These are phyloP conservation scores for Meyerozyma carpophila DNA, from an alignment of 1,139 yeast species.

Conservation along the genomic window DNA sequence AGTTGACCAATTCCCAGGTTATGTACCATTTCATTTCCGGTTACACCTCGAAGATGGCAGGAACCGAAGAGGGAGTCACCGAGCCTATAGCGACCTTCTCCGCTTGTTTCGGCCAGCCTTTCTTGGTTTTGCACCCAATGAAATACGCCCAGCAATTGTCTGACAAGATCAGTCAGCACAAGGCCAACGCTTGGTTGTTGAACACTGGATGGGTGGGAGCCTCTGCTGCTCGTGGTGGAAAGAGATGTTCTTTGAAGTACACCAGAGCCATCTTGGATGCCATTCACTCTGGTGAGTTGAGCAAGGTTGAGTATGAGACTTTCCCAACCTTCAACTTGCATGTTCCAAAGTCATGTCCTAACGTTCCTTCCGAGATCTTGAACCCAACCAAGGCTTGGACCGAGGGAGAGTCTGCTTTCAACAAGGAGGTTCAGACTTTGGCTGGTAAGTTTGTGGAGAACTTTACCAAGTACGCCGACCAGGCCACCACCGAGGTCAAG, in stretches of 20 bases:
- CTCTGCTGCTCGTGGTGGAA: slow-evolving; percentile 88
- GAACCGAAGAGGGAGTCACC: slow-evolving; percentile 98
- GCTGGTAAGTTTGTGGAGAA: slow-evolving; percentile 80
- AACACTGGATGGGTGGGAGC: slow-evolving; percentile 99
- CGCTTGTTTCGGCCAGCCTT: slow-evolving; percentile 99
- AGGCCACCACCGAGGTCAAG: slow-evolving; percentile 79
- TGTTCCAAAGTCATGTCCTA: slow-evolving; percentile 76
- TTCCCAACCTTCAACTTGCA: slow-evolving; percentile 85
- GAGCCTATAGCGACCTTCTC: slow-evolving; percentile 98
- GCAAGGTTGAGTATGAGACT: slow-evolving; percentile 72
- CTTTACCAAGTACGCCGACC: slow-evolving; percentile 78
- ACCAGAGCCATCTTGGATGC: slow-evolving; percentile 96
- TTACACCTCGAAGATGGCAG: slow-evolving; percentile 99
- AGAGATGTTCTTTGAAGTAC: slow-evolving; percentile 96
- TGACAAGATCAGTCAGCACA: slow-evolving; percentile 84
- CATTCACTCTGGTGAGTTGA: slow-evolving; percentile 87
- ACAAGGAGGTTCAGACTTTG: slow-evolving; percentile 63
- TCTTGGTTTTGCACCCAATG: slow-evolving; percentile 97
- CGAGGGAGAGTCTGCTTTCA: slow-evolving; percentile 64
- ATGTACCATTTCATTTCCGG: slow-evolving; percentile 99
- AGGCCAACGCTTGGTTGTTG: slow-evolving; percentile 92
- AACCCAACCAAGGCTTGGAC: slow-evolving; percentile 88
- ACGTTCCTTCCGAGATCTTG: slow-evolving; percentile 79
- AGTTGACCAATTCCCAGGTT: slow-evolving; percentile 89
- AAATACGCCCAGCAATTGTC: slow-evolving; percentile 95